A percentile compares a stretch with the other conserved stretches of the same genome.
These are phyloP conservation scores for Sordariomycetes sp. DNA, from an alignment of 2,329 filamentous ascomycete genomes.

Conservation along the genomic window DNA sequence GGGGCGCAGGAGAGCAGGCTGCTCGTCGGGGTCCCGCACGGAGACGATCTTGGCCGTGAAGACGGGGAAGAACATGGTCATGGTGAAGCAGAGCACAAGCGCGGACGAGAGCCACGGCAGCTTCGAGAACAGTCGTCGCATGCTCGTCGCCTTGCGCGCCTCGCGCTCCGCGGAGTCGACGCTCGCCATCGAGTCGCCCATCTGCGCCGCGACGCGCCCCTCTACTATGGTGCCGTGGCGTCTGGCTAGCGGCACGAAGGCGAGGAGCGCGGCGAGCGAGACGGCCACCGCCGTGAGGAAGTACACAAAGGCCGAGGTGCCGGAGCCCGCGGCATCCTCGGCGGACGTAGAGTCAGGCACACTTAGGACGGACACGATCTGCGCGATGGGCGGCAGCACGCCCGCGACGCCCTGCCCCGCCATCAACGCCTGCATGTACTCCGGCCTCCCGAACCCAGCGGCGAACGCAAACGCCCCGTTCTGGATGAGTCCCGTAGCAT, in stretches of 20 bases:
- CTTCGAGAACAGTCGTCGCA: slow-evolving; percentile 59
- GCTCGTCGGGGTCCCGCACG: slow-evolving; percentile 18
- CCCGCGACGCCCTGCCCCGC: slow-evolving; percentile 85
- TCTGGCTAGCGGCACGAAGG: slow-evolving; percentile 61
- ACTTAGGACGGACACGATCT: slow-evolving; percentile 70
- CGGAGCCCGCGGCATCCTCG: slow-evolving; percentile 20
- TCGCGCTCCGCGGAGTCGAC: slow-evolving; percentile 39
- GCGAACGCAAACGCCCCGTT: slow-evolving; percentile 93
- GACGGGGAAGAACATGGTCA: slow-evolving; percentile 93
- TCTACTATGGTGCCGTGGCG: slow-evolving; percentile 42
- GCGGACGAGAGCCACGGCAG: slow-evolving; percentile 66
- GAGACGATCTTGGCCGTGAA: slow-evolving; percentile 59
- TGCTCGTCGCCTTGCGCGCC: slow-evolving; percentile 32
- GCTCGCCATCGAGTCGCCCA: slow-evolving; percentile 35
- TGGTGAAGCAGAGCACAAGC: slow-evolving; percentile 65
- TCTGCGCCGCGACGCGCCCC: slow-evolving; percentile 29
- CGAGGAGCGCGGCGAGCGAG: slow-evolving; percentile 54
- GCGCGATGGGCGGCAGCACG: slow-evolving; percentile 75
- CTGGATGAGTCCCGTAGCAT: slow-evolving; percentile 75
- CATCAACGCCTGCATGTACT: slow-evolving; percentile 97
- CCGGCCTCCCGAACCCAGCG: slow-evolving; percentile 66
- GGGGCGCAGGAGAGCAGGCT: slow-evolving; percentile 51
- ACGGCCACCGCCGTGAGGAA: slow-evolving; percentile 79
- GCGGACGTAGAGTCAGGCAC: slow-evolving; percentile 31
- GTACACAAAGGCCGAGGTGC: slow-evolving; percentile 73